Evolutionary conservation across 2,329 filamentous ascomycete species (phyloP), one percentile per base, ranked within the genome.

Genomic region (Cytospora paraplurivora): DNA sequence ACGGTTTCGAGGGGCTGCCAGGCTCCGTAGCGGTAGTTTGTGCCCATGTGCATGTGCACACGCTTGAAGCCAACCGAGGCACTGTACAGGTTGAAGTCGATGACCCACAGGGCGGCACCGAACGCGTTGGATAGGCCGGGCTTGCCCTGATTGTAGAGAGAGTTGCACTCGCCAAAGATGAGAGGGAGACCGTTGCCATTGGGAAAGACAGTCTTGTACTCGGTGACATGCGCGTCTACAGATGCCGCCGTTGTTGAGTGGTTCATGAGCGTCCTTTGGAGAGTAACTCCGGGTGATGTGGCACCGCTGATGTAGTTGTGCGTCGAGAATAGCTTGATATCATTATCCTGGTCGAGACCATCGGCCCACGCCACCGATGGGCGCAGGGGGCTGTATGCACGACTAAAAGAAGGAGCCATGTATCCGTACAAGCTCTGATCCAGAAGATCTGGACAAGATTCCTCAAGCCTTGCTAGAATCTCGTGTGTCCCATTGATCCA

Each of bases 291-390:
- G 0, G 81, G 84, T n/a, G 79, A 76, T 1, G 78, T 79, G 44
- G 86, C 84, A 59, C 84, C 85, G 61, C 79, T 82, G 67, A 89
- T 88, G 72, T 89, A 89, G 75, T 88, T 88, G 72, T 88, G 85
- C 5, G 82, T 81, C 3, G 83, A 85, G 63, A 85, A 85, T 19
- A 82, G 68, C 32, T 76, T 79, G 66, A 88, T 79, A 54, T 82
- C 74, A 7, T 74, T 67, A 67, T 85, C 79, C 0, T 67, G 67
- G 66, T 85, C 73, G 2, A 88, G 67, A 0, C 84, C 85, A n/a
- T 76, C 77, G n/a, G 77, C 68, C 82, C 83, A 88, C 0, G 81
- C 76, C 34, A 70, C 72, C 1, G 82, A 71, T 0, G 81, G 78
- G 56, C 84, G 81, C 11, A 89, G 73, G 34, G 76, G 77, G 68